Conservation (phyloP, 2,329 filamentous ascomycete genomes). For the Fusarium sp. region DNA sequence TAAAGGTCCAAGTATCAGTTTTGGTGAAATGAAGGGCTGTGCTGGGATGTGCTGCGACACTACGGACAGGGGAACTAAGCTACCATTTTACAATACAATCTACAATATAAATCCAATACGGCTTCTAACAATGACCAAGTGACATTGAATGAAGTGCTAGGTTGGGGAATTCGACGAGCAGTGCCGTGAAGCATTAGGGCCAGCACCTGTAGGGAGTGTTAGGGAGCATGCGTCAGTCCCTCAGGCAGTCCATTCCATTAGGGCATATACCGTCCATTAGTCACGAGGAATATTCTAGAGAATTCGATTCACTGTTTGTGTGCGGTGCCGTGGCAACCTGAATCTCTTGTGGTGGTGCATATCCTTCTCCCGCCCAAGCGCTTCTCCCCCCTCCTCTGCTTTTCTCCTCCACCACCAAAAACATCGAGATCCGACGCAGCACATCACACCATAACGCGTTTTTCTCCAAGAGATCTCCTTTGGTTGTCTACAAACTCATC, state of each 20-base stretch:
- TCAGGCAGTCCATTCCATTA: not conserved
- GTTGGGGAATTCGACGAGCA: not conserved
- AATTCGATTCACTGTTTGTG: not conserved
- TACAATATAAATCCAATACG: not conserved
- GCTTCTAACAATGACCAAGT: not conserved
- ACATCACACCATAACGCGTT: not conserved
- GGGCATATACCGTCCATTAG: not conserved
- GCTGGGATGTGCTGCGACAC: not conserved
- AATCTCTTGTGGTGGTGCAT: conserved; percentile 1
- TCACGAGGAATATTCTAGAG: not conserved
- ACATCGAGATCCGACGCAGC: not conserved
- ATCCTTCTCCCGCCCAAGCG: conserved; percentile 7
- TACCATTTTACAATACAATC: not conserved
- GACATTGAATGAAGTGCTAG: accelerated
- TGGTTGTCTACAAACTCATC: no score
- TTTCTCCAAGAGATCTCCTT: no score
- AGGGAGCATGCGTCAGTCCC: not conserved
- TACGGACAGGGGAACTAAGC: not conserved
- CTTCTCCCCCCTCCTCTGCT: not conserved
- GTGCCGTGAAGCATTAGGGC: not conserved
- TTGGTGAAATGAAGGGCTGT: not conserved
- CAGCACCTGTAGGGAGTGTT: not conserved
- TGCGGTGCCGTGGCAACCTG: conserved; percentile 10
- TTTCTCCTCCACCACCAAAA: conserved; percentile 8
- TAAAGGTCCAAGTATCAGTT: not conserved